Evolutionary conservation across 129 eudicot species (phyloP).

Genomic region (Gnaphalium uliginosum): DNA sequence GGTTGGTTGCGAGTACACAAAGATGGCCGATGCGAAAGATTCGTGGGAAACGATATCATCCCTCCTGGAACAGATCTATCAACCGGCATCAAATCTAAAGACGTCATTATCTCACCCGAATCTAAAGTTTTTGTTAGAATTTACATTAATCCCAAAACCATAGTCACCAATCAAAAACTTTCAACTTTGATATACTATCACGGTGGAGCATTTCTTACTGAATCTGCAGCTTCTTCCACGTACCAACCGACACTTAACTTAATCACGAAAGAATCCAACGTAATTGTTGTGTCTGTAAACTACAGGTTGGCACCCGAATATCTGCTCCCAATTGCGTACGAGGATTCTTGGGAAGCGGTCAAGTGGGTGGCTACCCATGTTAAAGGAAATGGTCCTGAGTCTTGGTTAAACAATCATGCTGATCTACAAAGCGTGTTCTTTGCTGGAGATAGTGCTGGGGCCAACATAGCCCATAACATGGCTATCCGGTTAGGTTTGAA

Average conservation of each 20-base stretch:
- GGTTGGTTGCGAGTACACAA: constrained; percentile 33
- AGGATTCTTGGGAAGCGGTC: constrained; percentile 40
- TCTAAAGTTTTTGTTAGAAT: constrained; percentile 24
- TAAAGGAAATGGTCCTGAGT: constrained; percentile 32
- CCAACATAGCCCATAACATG: constrained; percentile 51
- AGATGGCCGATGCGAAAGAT: constrained; percentile 38
- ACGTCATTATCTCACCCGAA: constrained; percentile 32
- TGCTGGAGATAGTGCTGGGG: constrained; percentile 54
- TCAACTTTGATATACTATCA: constrained; percentile 43
- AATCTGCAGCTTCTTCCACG: constrained; percentile 30
- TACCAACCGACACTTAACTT: constrained; percentile 35
- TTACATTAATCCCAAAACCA: constrained; percentile 24
- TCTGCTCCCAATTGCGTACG: constrained; percentile 49
- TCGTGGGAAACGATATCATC: not conserved
- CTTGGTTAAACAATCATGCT: constrained; percentile 37
- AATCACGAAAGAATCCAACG: constrained; percentile 24
- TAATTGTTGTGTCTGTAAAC: constrained; percentile 40
- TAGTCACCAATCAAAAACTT: constrained; percentile 17
- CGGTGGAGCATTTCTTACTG: constrained; percentile 49
- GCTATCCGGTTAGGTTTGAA: constrained; percentile 37
- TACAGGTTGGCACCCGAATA: constrained; percentile 59
- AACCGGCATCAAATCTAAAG: constrained; percentile 38
- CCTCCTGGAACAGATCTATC: constrained; percentile 31
- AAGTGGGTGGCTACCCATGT: constrained; percentile 58
- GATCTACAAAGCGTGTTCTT: constrained; percentile 41